Conservation (phyloP, 1,284 basidiomycete species). For the Pulchroboletus neoregius region DNA sequence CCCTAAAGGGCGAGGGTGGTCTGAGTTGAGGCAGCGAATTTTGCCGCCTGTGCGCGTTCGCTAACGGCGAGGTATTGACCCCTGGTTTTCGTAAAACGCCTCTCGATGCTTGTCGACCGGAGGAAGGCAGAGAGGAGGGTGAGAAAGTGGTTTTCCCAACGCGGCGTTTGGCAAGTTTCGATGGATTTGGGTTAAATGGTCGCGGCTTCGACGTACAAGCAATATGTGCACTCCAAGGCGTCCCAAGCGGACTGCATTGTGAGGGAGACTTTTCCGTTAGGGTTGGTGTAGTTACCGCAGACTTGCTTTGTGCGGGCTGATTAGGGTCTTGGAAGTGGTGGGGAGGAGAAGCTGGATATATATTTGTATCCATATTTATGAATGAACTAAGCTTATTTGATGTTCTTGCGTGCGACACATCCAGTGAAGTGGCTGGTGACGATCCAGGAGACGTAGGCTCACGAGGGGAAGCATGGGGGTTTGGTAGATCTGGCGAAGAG, state of each 20-base stretch:
- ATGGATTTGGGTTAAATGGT: not conserved
- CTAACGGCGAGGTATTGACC: not conserved
- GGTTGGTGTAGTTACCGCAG: not conserved
- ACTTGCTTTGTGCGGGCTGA: constrained; percentile 1
- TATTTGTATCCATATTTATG: constrained; percentile 4
- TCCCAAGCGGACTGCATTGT: not conserved
- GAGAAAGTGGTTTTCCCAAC: constrained; percentile 1
- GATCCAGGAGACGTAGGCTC: not conserved
- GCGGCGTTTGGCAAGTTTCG: constrained; percentile 12
- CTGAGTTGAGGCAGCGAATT: constrained; percentile 23
- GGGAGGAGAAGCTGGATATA: constrained; percentile 5
- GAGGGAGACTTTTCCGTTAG: not conserved
- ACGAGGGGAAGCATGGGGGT: constrained; percentile 17
- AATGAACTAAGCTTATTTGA: constrained; percentile 1
- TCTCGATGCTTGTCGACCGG: constrained; percentile 3
- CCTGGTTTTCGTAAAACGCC: constrained; percentile 8
- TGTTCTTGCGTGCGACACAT: not conserved
- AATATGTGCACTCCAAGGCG: not conserved
- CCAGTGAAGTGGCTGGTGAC: not conserved
- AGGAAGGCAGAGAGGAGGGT: not conserved
- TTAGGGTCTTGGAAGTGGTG: not conserved
- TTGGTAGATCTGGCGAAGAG: constrained; percentile 24
- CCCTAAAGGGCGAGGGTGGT: constrained; percentile 26
- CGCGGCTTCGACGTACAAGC: not conserved
- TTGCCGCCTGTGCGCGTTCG: constrained; percentile 3